A percentile compares a stretch with the other conserved stretches of the same genome.
phyloP scores from a whole-genome alignment of 345 rosid genomes.

The Salix brachista region DNA sequence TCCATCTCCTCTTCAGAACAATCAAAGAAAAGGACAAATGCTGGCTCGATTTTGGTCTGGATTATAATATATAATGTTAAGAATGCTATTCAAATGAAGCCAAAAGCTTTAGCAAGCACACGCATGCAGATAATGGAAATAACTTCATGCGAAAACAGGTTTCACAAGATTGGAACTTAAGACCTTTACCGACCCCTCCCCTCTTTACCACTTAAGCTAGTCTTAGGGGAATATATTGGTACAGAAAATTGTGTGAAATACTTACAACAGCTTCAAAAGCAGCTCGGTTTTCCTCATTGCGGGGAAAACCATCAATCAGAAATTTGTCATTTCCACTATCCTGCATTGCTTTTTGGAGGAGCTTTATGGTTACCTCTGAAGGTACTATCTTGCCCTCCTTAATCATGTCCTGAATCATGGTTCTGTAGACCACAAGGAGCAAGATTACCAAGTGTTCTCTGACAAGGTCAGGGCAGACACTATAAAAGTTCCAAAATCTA shows the following conservation, averaged over 20 bases:
- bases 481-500: slow-evolving; percentile 2
- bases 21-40: slow-evolving; percentile 47
- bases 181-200: background rate
- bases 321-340: slow-evolving; percentile 27
- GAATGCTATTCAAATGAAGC: background rate
- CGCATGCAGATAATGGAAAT: background rate
- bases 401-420: slow-evolving; percentile 59
- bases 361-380: slow-evolving; percentile 31
- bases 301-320: slow-evolving; percentile 30
- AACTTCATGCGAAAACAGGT: background rate
- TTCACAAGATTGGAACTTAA: background rate
- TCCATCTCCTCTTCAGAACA: slow-evolving; percentile 47
- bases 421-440: slow-evolving; percentile 20
- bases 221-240: background rate
- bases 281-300: slow-evolving; percentile 33
- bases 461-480: background rate
- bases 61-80: background rate
- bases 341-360: slow-evolving; percentile 28
- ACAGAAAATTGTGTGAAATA: background rate
- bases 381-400: slow-evolving; percentile 59
- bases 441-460: background rate
- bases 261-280: slow-evolving; percentile 33
- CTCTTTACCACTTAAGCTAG: background rate
- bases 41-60: slow-evolving; percentile 47
- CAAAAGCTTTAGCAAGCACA: no score